A percentile compares a stretch with the other conserved stretches of the same genome.
Conservation (phyloP, 495 filamentous ascomycete genomes). For the Penicillium fimorum region DNA sequence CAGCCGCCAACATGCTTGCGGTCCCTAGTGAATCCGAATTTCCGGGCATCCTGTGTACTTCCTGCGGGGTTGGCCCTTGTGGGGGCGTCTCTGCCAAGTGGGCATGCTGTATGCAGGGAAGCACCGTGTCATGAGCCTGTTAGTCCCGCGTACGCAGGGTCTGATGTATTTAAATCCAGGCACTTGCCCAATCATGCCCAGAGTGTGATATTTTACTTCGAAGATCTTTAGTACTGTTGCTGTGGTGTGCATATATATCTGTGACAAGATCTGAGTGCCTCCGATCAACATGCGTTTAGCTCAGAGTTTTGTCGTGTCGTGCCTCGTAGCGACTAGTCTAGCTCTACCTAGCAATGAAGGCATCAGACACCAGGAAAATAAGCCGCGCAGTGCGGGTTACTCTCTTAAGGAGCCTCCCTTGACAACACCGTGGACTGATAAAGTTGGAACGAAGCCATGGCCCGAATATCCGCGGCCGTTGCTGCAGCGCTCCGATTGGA, state of each 20-base stretch:
- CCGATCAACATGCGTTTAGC: conserved; percentile 19
- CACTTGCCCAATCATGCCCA: conserved; percentile 3
- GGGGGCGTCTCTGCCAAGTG: conserved; percentile 18
- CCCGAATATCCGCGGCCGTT: conserved; percentile 65
- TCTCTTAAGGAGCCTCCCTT: conserved; percentile 44
- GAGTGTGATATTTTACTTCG: conserved; percentile 1
- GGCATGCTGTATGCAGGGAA: conserved; percentile 6
- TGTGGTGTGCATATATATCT: not conserved
- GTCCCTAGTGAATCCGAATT: conserved; percentile 13
- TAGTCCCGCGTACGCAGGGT: not conserved
- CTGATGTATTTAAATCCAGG: conserved; percentile 19
- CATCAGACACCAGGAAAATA: conserved; percentile 1
- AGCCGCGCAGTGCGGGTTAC: conserved; percentile 25
- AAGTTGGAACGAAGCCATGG: conserved; percentile 63
- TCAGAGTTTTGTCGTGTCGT: conserved; percentile 13
- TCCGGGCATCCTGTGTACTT: conserved; percentile 11
- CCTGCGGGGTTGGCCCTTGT: conserved; percentile 22
- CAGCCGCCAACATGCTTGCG: conserved; percentile 1
- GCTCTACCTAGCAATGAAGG: conserved; percentile 15
- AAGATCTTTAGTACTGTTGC: not conserved
- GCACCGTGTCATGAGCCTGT: conserved; percentile 1
- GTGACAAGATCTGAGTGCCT: not conserved
- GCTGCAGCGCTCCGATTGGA: conserved; percentile 56
- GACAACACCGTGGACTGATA: conserved; percentile 60
- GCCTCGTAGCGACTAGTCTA: conserved; percentile 17